Percentiles rank a stretch among this genome's conserved stretches.
phyloP scores from a whole-genome alignment of 2,329 filamentous ascomycete species.

The Mycosphaerelloides madeirae region DNA sequence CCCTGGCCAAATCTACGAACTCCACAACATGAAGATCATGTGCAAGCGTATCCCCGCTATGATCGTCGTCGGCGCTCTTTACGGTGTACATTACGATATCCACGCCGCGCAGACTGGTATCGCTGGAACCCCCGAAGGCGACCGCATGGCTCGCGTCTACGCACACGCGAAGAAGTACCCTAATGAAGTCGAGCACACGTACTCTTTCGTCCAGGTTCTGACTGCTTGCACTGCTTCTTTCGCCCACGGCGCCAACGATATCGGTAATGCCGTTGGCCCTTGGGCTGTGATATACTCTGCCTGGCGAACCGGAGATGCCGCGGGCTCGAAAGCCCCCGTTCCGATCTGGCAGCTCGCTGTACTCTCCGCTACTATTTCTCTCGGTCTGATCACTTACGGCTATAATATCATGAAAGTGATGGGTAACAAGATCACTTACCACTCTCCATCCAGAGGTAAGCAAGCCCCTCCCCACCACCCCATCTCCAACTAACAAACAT shows the following conservation, averaged over 20 bases:
- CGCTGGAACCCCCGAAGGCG: constrained; percentile 65
- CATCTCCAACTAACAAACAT: not conserved
- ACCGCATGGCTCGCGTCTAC: constrained; percentile 59
- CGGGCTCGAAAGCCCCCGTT: constrained; percentile 60
- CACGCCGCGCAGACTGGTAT: constrained; percentile 70
- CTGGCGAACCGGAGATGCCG: constrained; percentile 47
- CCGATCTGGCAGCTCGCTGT: constrained; percentile 74
- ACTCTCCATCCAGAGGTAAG: constrained; percentile 50
- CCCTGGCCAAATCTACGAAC: constrained; percentile 68
- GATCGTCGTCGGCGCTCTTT: constrained; percentile 59
- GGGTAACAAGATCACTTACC: constrained; percentile 56
- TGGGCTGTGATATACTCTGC: constrained; percentile 60
- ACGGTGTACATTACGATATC: constrained; percentile 78
- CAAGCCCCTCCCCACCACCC: not conserved
- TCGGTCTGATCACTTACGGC: constrained; percentile 59
- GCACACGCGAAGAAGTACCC: constrained; percentile 56
- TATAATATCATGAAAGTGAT: constrained; percentile 61
- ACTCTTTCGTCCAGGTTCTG: constrained; percentile 62
- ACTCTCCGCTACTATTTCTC: constrained; percentile 50
- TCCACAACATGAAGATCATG: constrained; percentile 60
- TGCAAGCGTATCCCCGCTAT: constrained; percentile 64
- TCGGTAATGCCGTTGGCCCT: constrained; percentile 59
- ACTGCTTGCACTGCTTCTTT: constrained; percentile 70
- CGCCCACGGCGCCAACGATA: constrained; percentile 65
- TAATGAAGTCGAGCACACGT: constrained; percentile 59